Evolutionary conservation across 1,284 basidiomycete genomes (phyloP).

Genomic region (Apiotrichum siamense): DNA sequence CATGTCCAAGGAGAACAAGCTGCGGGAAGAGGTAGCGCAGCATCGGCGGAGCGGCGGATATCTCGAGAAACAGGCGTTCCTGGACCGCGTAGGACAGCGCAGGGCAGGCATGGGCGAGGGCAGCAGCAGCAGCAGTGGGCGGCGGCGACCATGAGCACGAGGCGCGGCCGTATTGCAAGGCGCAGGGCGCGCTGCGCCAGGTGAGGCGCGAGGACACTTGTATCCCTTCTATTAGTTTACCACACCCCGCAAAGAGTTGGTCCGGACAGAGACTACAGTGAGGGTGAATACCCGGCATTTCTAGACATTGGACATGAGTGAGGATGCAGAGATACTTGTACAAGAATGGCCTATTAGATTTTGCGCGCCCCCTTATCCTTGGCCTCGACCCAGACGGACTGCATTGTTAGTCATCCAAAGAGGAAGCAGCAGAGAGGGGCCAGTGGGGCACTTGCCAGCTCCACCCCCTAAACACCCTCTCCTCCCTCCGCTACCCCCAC

Average conservation of each 20-base stretch:
- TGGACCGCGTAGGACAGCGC: constrained; percentile 42
- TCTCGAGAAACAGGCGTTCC: constrained; percentile 42
- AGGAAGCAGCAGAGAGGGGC: too few species aligned
- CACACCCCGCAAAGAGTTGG: not conserved
- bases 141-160: not conserved
- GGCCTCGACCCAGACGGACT: constrained; percentile 16
- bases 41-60: constrained; percentile 40
- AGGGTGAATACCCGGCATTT: not conserved
- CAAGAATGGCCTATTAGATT: not conserved
- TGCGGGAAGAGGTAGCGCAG: constrained; percentile 37
- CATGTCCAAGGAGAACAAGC: constrained; percentile 19
- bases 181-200: too few species aligned
- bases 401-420: not conserved
- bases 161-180: too few species aligned
- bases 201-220: too few species aligned
- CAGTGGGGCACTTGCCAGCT: too few species aligned
- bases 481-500: too few species aligned
- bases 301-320: constrained; percentile 1
- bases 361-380: constrained; percentile 12
- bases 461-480: not conserved
- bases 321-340: constrained; percentile 1
- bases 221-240: too few species aligned
- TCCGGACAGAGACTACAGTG: not conserved
- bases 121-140: not conserved
- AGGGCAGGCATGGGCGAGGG: not conserved